Conservation (phyloP, 2,329 filamentous ascomycete genomes). For the Eutypella sp. region DNA sequence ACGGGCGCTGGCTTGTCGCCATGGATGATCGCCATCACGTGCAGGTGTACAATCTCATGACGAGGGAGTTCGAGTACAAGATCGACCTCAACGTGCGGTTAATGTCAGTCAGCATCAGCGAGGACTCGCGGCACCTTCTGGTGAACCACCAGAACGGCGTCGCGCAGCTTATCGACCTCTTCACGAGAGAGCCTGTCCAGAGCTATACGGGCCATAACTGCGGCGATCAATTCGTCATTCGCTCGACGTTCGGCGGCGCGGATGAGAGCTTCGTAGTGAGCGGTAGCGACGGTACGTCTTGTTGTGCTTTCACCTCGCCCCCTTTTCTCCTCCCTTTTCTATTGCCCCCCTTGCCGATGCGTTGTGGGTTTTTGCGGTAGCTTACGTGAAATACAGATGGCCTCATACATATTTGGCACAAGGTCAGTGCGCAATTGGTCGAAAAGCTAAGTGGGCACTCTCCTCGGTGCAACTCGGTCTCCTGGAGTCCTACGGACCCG, state of each 20-base stretch:
- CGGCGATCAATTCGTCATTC: conserved; percentile 66
- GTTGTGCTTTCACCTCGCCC: background rate
- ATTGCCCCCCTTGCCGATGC: background rate
- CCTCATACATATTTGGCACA: conserved; percentile 85
- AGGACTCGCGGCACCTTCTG: conserved; percentile 74
- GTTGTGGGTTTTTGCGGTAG: background rate
- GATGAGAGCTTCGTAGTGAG: conserved; percentile 88
- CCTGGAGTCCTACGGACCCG: conserved; percentile 82
- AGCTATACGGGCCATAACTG: conserved; percentile 73
- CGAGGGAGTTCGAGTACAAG: conserved; percentile 69
- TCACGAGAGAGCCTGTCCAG: conserved; percentile 65
- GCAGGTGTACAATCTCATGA: conserved; percentile 76
- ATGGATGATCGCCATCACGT: conserved; percentile 67
- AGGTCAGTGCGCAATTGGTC: conserved; percentile 70
- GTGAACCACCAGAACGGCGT: conserved; percentile 76
- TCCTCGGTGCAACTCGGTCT: conserved; percentile 76
- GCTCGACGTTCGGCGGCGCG: conserved; percentile 80
- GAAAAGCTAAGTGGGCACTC: conserved; percentile 72
- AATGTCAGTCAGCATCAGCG: conserved; percentile 76
- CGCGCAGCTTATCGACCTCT: conserved; percentile 73
- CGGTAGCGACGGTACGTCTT: conserved; percentile 78
- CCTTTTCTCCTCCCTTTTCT: background rate
- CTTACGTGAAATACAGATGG: conserved; percentile 40
- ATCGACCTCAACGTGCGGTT: conserved; percentile 64
- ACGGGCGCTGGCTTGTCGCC: conserved; percentile 75